A percentile compares a stretch with the other conserved stretches of the same genome.
phyloP scores from a whole-genome alignment of 2,329 filamentous ascomycete species.

The Fusarium protoensiforme region DNA sequence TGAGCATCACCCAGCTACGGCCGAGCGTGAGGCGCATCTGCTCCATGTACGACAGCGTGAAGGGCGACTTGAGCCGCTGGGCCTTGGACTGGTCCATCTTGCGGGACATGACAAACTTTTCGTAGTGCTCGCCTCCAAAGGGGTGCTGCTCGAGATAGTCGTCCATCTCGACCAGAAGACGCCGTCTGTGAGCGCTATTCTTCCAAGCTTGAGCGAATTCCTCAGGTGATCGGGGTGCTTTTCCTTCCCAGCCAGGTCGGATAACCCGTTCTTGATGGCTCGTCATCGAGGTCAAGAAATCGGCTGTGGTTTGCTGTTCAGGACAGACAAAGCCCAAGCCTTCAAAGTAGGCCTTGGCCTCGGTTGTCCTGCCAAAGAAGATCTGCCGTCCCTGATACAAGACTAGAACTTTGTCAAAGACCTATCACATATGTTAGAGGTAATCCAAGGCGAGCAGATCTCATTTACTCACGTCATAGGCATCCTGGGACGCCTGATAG shows the following conservation, averaged over 20 bases:
- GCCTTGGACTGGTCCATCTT: slow-evolving; percentile 39
- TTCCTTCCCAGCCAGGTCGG: slow-evolving; percentile 46
- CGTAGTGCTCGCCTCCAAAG: slow-evolving; percentile 41
- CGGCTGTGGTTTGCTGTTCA: slow-evolving; percentile 71
- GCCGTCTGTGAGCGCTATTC: slow-evolving; percentile 35
- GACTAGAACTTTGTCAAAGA: slow-evolving; percentile 76
- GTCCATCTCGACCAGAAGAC: slow-evolving; percentile 45
- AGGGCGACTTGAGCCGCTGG: slow-evolving; percentile 33
- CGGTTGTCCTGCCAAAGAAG: slow-evolving; percentile 50
- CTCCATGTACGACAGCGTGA: slow-evolving; percentile 33
- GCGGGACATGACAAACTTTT: slow-evolving; percentile 37
- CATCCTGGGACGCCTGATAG: slow-evolving; percentile 67
- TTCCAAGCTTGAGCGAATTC: slow-evolving; percentile 52
- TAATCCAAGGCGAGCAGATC: rapidly evolving
- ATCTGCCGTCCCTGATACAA: slow-evolving; percentile 76
- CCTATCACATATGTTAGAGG: slow-evolving; percentile 8
- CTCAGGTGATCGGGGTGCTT: slow-evolving; percentile 48
- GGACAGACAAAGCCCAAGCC: slow-evolving; percentile 67
- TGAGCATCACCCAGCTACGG: slow-evolving; percentile 36
- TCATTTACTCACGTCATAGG: slow-evolving; percentile 41
- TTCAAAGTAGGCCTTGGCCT: slow-evolving; percentile 44
- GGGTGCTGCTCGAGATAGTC: slow-evolving; percentile 42
- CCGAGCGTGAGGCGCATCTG: slow-evolving; percentile 32
- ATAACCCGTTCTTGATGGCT: slow-evolving; percentile 49
- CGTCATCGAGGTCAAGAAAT: slow-evolving; percentile 72